A percentile compares a stretch with the other conserved stretches of the same genome.
phyloP scores from a whole-genome alignment of 306 rosid genomes.

The Vicia villosa region DNA sequence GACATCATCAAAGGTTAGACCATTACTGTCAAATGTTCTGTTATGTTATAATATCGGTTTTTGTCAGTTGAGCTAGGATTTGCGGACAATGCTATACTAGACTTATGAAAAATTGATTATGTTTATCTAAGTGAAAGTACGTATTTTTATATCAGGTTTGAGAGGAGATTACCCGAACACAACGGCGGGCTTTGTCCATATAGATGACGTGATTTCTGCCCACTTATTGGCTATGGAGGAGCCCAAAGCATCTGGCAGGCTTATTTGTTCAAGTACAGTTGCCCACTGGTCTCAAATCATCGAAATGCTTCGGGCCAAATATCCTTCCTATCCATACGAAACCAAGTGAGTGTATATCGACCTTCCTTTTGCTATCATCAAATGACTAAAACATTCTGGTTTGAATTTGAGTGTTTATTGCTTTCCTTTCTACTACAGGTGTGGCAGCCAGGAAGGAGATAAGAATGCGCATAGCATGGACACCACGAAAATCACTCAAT shows the following conservation, averaged over 20 bases:
- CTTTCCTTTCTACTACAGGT: conserved; percentile 45
- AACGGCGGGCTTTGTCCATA: conserved; percentile 79
- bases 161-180: conserved; percentile 72
- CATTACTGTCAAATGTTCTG: not conserved
- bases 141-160: conserved; percentile 40
- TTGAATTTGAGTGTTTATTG: not conserved
- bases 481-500: conserved; percentile 58
- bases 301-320: conserved; percentile 60
- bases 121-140: no score
- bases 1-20: conserved; percentile 57
- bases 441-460: conserved; percentile 62
- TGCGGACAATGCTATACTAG: no score
- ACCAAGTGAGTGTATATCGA: conserved; percentile 37
- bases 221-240: conserved; percentile 80
- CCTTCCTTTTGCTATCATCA: not conserved
- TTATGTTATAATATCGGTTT: not conserved
- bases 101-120: no score
- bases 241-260: conserved; percentile 65
- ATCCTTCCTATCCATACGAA: conserved; percentile 72
- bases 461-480: conserved; percentile 67
- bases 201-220: conserved; percentile 76
- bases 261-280: conserved; percentile 73
- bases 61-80: no score
- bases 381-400: not conserved
- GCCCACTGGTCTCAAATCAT: conserved; percentile 83